Evolutionary conservation across 164 flowering plant species (phyloP).

Genomic region (Dillenia suffruticosa): DNA sequence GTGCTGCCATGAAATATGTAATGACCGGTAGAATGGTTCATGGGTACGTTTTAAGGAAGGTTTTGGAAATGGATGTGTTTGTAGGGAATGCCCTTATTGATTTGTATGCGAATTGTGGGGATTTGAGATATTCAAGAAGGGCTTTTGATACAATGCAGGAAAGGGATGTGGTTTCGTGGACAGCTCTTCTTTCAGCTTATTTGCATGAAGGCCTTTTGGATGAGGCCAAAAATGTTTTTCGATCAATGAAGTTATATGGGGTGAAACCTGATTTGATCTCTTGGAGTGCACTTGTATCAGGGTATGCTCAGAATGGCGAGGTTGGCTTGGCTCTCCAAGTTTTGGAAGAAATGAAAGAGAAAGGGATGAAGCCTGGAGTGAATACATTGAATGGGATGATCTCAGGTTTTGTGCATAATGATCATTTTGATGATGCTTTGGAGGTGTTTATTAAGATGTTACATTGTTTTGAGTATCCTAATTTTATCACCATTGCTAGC

Average conservation of each 20-base stretch:
- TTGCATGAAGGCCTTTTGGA: conserved; percentile 34
- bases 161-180: conserved; percentile 54
- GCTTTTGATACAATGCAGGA: conserved; percentile 37
- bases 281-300: conserved; percentile 45
- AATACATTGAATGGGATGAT: conserved; percentile 50
- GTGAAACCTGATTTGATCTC: conserved; percentile 44
- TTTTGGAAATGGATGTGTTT: conserved; percentile 30
- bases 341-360: conserved; percentile 34
- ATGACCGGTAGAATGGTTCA: conserved; percentile 37
- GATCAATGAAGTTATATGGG: conserved; percentile 31
- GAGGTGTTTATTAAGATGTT: conserved; percentile 28
- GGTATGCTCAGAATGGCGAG: conserved; percentile 40
- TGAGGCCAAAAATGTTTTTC: conserved; percentile 33
- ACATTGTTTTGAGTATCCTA: conserved; percentile 21
- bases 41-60: conserved; percentile 35
- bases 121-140: conserved; percentile 21
- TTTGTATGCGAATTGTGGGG: conserved; percentile 42
- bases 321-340: conserved; percentile 25
- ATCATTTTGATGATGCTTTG: conserved; percentile 34
- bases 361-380: conserved; percentile 34
- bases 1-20: conserved; percentile 23
- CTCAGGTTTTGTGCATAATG: conserved; percentile 40
- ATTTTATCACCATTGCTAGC: conserved; percentile 36
- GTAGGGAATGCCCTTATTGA: conserved; percentile 47
- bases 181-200: conserved; percentile 36